A percentile compares a stretch with the other conserved stretches of the same genome.
Evolutionary conservation across 495 filamentous ascomycete species (phyloP).

Genomic region (Mycothermus thermophilus): DNA sequence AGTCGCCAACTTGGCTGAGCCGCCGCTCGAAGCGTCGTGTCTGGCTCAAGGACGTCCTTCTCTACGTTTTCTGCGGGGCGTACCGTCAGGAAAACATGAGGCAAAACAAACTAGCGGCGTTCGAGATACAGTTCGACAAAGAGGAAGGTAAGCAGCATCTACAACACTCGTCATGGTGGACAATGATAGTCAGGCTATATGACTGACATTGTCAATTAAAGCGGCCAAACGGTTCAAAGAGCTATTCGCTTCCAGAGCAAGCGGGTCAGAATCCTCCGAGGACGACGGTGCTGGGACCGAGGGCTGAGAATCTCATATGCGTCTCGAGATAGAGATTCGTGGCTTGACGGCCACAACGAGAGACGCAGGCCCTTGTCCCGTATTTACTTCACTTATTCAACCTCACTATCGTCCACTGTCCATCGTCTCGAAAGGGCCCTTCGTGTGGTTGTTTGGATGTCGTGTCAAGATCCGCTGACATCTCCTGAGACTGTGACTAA

Average conservation of each 20-base stretch:
- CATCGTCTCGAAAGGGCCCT: too few species aligned
- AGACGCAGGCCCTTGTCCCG: too few species aligned
- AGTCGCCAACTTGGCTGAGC: slow-evolving; percentile 44
- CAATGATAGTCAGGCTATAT: too few species aligned
- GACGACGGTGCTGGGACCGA: too few species aligned
- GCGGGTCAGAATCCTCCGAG: slow-evolving; percentile 17
- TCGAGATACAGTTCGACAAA: slow-evolving; percentile 32
- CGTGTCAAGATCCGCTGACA: too few species aligned
- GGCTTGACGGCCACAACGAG: too few species aligned
- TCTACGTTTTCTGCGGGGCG: slow-evolving; percentile 47
- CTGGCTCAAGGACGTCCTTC: slow-evolving; percentile 46
- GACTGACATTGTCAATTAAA: slow-evolving; percentile 1
- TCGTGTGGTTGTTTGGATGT: too few species aligned
- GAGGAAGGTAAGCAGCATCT: slow-evolving; percentile 20
- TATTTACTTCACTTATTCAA: too few species aligned
- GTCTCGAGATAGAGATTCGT: too few species aligned
- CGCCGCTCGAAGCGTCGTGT: slow-evolving; percentile 37
- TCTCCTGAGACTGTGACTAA: too few species aligned
- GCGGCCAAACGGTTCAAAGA: slow-evolving; percentile 28
- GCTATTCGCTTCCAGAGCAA: slow-evolving; percentile 18
- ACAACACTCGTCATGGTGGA: background rate
- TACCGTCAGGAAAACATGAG: slow-evolving; percentile 40
- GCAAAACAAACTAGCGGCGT: slow-evolving; percentile 27
- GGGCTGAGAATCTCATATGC: too few species aligned
- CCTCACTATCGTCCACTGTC: too few species aligned